Conservation (phyloP, 2,329 filamentous ascomycete species). For the Magnaporthiopsis incrustans region DNA sequence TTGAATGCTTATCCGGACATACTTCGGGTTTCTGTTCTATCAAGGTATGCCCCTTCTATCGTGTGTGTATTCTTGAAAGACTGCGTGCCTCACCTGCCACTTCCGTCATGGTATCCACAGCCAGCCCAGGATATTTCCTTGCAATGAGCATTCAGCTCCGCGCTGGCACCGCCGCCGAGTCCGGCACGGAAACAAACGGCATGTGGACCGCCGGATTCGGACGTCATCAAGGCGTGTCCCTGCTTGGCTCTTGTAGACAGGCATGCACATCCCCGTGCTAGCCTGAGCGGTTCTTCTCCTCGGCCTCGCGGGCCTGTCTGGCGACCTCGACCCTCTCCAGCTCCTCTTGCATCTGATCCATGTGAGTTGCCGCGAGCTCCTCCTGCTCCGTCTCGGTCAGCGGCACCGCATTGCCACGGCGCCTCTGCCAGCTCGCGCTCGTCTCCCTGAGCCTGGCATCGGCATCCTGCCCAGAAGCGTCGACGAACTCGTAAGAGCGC, state of each 20-base stretch:
- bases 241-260: neutral
- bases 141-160: too few relatives aligned
- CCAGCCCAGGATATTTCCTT: too few relatives aligned
- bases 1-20: too few relatives aligned
- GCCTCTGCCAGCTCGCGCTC: conserved; percentile 35
- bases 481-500: conserved; percentile 58
- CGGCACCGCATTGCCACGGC: conserved; percentile 30
- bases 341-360: conserved; percentile 24
- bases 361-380: conserved; percentile 31
- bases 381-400: conserved; percentile 38
- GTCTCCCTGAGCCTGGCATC: conserved; percentile 42
- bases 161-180: too few relatives aligned
- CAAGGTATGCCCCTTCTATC: too few relatives aligned
- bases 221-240: too few relatives aligned
- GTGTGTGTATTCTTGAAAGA: too few relatives aligned
- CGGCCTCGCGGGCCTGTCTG: conserved; percentile 1
- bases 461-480: conserved; percentile 39
- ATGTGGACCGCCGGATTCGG: too few relatives aligned
- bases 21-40: too few relatives aligned
- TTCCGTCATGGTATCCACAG: too few relatives aligned
- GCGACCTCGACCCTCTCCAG: conserved; percentile 10
- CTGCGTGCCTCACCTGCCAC: too few relatives aligned
- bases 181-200: too few relatives aligned
- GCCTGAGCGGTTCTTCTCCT: neutral
- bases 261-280: neutral